Evolutionary conservation across 2,329 filamentous ascomycete species (phyloP), one percentile per base, ranked within the genome.

Genomic region (Cordyceps pruinosa): DNA sequence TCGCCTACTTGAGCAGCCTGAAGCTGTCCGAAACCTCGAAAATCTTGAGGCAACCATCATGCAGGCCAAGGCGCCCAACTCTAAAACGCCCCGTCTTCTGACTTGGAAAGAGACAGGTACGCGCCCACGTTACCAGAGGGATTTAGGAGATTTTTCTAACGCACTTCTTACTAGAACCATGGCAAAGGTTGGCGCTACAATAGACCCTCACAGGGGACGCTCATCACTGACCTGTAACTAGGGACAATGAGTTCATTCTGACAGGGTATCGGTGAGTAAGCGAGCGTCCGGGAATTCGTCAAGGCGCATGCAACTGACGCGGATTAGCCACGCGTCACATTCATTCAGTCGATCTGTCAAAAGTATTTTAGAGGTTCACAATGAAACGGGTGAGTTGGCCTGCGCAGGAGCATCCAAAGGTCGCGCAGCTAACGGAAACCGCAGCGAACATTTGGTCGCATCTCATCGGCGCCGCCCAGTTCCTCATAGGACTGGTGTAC

Each of bases 381-480:
- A 64, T 44, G 63, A 62, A 46, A 63, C 61, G 15, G 59, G 63
- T 58, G 58, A 26, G 60, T 45, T 13, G 1, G 30, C 5, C n/a
- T 23, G 21, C 30, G 8, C 17, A 23, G 35, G 44, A 23, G 41
- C 13, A 19, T 17, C n/a, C 37, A n/a, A n/a, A n/a, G n/a, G n/a
- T n/a, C n/a, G n/a, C n/a, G n/a, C n/a, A n/a, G 13, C 44, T 46
- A 8, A 46, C 15, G 1, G 19, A 2, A 35, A 15, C 17, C 2
- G 32, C 34, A 67, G 65, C 61, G 32, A 68, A 69, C 35, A 69
- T 69, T 12, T 69, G 66, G 66, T 65, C 66, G 4, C 65, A 68
- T 60, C 57, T 66, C 2, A 61, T 68, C 1, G 65, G 65, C 17
- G 61, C 63, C 2, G 25, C 62, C 5, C 59, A 63, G 23, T 68